Base-by-base conservation (phyloP, 495 filamentous ascomycete genomes). In the Aspergillus indologenus region DNA sequence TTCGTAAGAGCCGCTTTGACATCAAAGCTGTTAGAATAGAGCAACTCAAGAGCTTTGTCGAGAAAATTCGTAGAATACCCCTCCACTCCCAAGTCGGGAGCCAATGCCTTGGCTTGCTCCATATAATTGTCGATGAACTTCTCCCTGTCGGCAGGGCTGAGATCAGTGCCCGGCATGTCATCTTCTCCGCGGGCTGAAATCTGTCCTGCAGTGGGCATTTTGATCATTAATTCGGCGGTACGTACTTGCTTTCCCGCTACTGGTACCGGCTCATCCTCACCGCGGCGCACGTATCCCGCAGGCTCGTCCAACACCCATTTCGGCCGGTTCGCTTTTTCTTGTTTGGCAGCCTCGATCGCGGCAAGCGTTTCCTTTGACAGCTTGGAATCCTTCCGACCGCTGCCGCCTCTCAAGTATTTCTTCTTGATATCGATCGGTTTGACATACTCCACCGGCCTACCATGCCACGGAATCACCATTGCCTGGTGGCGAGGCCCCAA, bases 221-320 rank as follows among this genome's bases (percentile, higher is more conserved):
- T 75, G 65, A 82, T 82, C 21, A 70, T 56, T 1, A 83, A 69
- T 56, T 82, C 78, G 20, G 85, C 80, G 1, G 85, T 87, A 23
- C 71, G 75, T 47, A 71, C 69, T 23, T 79, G 71, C 56, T 87
- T 84, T 46, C 80, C 75, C 45, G 78, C 77, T 22, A 78, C 61
- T 19, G 61, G 26, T 17, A 79, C 72, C 0, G 78, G 75, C 57
- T 81, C 74, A 67, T 97, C 92, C 59, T 93, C 90, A 19, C 94
- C 94, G 40, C 94, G 85, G 31, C 78, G 79, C 17, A 96, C 78
- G 66, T 93, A 99, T 20, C 95, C 94, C 7, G 80, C 68, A 0
- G 94, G 94, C 69, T 93, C 90, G 65, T 98, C 95, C 79, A 91
- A 85, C 20, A 97, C 83, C 90, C 91, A 97, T 71, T 89, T 91